Conservation (phyloP, 805 yeast genomes). For the Yarrowia porcina region DNA sequence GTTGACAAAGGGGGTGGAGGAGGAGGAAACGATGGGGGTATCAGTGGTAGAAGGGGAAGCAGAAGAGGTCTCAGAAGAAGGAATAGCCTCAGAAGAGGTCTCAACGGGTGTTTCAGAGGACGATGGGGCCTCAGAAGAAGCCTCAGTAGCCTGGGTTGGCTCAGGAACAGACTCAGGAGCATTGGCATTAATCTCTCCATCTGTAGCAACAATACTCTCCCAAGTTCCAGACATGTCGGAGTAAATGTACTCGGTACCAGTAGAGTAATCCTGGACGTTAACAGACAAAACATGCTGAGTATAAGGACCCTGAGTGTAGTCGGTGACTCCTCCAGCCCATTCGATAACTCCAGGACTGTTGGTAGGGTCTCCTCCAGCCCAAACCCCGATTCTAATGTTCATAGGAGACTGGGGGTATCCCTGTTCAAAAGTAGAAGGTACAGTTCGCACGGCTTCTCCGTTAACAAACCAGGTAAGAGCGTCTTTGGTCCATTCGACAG, state of each 20-base stretch:
- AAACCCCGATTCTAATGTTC: slow-evolving; percentile 55
- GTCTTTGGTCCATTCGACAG: slow-evolving; percentile 78
- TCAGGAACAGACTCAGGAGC: neutral
- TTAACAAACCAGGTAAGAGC: slow-evolving; percentile 68
- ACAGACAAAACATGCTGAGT: slow-evolving; percentile 60
- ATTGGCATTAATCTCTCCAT: slow-evolving; percentile 42
- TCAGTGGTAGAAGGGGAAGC: too few relatives aligned
- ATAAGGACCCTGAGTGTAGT: slow-evolving; percentile 47
- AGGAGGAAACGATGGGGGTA: neutral
- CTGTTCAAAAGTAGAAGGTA: slow-evolving; percentile 50
- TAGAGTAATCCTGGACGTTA: slow-evolving; percentile 53
- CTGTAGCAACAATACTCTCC: slow-evolving; percentile 42
- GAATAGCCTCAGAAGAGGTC: too few relatives aligned
- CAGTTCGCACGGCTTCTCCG: slow-evolving; percentile 63
- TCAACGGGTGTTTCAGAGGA: neutral
- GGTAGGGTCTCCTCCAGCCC: slow-evolving; percentile 51
- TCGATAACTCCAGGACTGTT: slow-evolving; percentile 59
- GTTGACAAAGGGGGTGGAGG: too few relatives aligned
- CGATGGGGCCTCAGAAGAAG: neutral
- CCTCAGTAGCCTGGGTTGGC: too few relatives aligned
- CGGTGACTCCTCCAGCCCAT: slow-evolving; percentile 70
- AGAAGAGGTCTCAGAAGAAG: too few relatives aligned
- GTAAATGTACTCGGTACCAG: slow-evolving; percentile 46
- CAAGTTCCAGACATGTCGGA: slow-evolving; percentile 43
- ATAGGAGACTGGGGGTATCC: slow-evolving; percentile 92